These are phyloP conservation scores for Ceratobasidium sp. DNA, from an alignment of 1,284 basidiomycete species.

Conservation along the genomic window DNA sequence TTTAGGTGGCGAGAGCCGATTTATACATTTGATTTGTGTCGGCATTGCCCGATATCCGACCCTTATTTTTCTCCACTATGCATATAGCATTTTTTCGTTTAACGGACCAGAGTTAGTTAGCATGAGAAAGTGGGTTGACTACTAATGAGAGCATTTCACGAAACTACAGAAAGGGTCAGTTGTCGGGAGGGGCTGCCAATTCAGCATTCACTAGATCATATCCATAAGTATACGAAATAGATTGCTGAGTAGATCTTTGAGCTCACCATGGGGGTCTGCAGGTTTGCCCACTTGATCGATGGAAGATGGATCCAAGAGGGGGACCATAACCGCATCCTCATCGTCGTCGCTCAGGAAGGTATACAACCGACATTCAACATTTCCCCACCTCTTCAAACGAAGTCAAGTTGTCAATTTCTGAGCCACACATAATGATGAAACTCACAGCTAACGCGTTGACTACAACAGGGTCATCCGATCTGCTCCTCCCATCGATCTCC, in stretches of 20 bases:
- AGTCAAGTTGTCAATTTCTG: background rate
- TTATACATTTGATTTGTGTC: background rate
- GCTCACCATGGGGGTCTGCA: slow-evolving; percentile 33
- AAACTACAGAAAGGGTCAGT: background rate
- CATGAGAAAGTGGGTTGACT: background rate
- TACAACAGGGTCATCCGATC: background rate
- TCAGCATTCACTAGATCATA: background rate
- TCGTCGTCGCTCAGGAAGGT: slow-evolving; percentile 40
- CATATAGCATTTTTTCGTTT: background rate
- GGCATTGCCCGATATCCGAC: background rate
- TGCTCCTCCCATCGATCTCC: slow-evolving; percentile 27
- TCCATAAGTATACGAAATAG: background rate
- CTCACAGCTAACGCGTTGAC: slow-evolving; percentile 24
- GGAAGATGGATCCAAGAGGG: slow-evolving; percentile 1
- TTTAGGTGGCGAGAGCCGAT: background rate
- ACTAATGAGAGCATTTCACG: background rate
- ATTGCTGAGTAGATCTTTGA: background rate
- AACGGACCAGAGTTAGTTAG: background rate
- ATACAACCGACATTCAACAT: slow-evolving; percentile 40
- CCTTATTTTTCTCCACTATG: background rate
- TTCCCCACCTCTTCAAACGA: slow-evolving; percentile 30
- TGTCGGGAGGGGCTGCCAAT: background rate
- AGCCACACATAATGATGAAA: background rate
- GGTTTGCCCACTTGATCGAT: slow-evolving; percentile 11
- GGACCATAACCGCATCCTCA: slow-evolving; percentile 29